Evolutionary conservation across 345 rosid genomes (phyloP).

Genomic region (Gossypium longicalyx): DNA sequence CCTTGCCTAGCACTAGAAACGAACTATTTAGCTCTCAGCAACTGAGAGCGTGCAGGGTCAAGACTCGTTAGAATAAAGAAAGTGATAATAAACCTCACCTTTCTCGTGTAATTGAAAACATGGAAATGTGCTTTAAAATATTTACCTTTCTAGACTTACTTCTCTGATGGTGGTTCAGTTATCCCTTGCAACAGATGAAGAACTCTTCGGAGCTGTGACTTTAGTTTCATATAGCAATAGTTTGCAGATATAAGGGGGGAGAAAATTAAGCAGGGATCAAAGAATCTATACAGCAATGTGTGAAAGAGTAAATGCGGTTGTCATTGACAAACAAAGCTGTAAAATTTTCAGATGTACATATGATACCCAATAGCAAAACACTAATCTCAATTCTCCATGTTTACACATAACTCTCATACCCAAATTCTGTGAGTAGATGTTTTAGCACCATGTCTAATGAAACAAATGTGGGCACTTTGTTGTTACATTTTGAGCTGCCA

Average conservation of each 20-base stretch:
- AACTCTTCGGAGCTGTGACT: background rate
- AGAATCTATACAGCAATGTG: slow-evolving; percentile 8
- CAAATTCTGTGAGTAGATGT: background rate
- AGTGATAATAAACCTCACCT: slow-evolving; percentile 52
- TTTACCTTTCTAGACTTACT: background rate
- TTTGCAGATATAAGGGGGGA: background rate
- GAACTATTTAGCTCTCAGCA: background rate
- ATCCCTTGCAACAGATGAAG: background rate
- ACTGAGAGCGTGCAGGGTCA: background rate
- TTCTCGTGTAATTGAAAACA: background rate
- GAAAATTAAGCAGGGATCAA: background rate
- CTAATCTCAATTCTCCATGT: slow-evolving; percentile 11
- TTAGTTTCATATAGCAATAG: background rate
- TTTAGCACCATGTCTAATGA: background rate
- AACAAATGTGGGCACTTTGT: background rate
- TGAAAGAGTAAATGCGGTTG: background rate
- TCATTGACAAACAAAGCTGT: background rate
- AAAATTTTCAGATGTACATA: slow-evolving; percentile 7
- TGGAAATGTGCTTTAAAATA: background rate
- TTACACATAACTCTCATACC: background rate
- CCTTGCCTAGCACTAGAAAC: background rate
- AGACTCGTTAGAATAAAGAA: slow-evolving; percentile 53
- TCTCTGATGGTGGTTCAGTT: background rate
- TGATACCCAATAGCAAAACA: slow-evolving; percentile 6
- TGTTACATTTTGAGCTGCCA: slow-evolving; percentile 5